Evolutionary conservation across 495 filamentous ascomycete genomes (phyloP).

Genomic region (Aspergillus taichungensis): DNA sequence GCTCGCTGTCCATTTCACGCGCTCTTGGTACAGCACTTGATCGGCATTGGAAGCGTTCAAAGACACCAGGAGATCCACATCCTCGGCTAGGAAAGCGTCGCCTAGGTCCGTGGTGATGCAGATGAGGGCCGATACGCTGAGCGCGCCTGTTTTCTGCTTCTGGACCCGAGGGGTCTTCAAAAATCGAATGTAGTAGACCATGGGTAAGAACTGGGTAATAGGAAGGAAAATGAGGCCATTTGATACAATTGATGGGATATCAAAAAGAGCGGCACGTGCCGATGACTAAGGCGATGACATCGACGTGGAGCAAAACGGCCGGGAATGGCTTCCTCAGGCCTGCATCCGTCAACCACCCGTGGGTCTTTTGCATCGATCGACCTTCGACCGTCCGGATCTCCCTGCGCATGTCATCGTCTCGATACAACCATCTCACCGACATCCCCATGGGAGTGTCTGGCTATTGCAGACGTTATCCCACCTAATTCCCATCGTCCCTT

Average conservation of each 20-base stretch:
- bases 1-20: conserved; percentile 43
- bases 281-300: conserved; percentile 14
- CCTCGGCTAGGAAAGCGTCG: conserved; percentile 68
- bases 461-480: too few relatives aligned
- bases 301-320: background rate
- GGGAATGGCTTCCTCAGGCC: conserved; percentile 7
- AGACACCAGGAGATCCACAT: conserved; percentile 46
- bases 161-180: conserved; percentile 53
- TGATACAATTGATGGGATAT: too few relatives aligned
- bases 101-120: conserved; percentile 89
- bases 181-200: conserved; percentile 69
- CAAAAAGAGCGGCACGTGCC: background rate
- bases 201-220: too few relatives aligned
- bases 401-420: too few relatives aligned
- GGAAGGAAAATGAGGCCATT: too few relatives aligned
- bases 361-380: too few relatives aligned
- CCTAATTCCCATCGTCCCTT: too few relatives aligned
- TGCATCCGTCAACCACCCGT: background rate
- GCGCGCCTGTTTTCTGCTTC: conserved; percentile 25
- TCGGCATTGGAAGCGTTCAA: conserved; percentile 25
- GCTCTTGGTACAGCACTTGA: conserved; percentile 35
- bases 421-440: too few relatives aligned
- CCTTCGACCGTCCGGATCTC: too few relatives aligned
- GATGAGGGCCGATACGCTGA: conserved; percentile 46
- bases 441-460: too few relatives aligned